Evolutionary conservation across 1,284 basidiomycete species (phyloP).

Genomic region (Flammula alnicola): DNA sequence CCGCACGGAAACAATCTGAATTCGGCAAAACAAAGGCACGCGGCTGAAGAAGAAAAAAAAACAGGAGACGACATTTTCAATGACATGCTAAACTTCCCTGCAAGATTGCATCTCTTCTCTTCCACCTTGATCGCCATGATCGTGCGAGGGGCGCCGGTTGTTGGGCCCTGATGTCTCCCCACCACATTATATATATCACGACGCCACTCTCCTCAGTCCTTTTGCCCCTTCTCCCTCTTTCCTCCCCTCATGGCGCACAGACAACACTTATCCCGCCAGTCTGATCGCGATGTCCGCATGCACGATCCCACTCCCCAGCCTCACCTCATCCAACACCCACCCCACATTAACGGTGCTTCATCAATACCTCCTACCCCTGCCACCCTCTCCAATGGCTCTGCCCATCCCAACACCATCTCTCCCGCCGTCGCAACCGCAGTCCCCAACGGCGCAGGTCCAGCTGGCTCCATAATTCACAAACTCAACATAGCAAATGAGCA

Average conservation of each 20-base stretch:
- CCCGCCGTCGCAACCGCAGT: constrained; percentile 50
- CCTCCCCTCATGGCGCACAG: constrained; percentile 61
- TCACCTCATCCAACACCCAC: constrained; percentile 34
- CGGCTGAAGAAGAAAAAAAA: constrained; percentile 46
- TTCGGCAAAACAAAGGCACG: constrained; percentile 53
- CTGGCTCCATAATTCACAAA: constrained; percentile 64
- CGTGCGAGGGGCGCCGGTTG: constrained; percentile 55
- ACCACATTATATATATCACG: constrained; percentile 57
- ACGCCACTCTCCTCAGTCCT: constrained; percentile 45
- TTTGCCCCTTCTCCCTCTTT: constrained; percentile 46
- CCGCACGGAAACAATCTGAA: constrained; percentile 49
- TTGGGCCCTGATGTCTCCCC: constrained; percentile 44
- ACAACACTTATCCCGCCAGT: constrained; percentile 59
- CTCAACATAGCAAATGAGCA: constrained; percentile 86
- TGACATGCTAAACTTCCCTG: constrained; percentile 46
- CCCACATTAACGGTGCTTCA: constrained; percentile 60
- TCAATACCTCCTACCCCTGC: constrained; percentile 40
- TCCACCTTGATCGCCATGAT: constrained; percentile 66
- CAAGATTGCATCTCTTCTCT: too few relatives aligned
- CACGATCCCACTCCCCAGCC: constrained; percentile 52
- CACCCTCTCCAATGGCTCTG: constrained; percentile 45
- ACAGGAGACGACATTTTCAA: constrained; percentile 42
- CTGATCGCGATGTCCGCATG: constrained; percentile 65
- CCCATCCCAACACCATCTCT: constrained; percentile 46
- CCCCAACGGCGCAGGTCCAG: constrained; percentile 44